Evolutionary conservation across 805 yeast genomes (phyloP).

Genomic region (Grigorovia transvaalensis): DNA sequence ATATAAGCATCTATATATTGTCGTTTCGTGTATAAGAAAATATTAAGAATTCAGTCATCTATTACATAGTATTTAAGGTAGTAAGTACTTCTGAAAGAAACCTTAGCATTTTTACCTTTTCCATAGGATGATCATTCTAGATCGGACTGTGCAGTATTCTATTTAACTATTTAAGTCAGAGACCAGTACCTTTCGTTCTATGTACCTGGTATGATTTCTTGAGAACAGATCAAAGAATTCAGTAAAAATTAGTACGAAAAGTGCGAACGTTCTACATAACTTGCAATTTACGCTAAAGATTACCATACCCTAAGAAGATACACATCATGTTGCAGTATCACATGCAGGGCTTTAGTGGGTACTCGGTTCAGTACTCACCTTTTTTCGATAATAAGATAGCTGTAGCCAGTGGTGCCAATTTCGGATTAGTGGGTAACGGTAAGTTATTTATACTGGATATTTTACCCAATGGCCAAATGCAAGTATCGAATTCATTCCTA

Average conservation of each 20-base stretch:
- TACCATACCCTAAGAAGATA: not conserved
- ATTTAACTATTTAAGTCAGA: too few species aligned
- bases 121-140: too few species aligned
- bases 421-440: slow-evolving; percentile 92
- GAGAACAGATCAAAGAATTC: not conserved
- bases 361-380: slow-evolving; percentile 82
- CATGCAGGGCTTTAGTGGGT: slow-evolving; percentile 78
- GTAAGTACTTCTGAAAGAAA: too few species aligned
- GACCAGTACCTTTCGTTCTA: too few species aligned
- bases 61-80: too few species aligned
- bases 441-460: slow-evolving; percentile 62
- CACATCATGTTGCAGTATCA: slow-evolving; percentile 50
- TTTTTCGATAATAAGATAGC: slow-evolving; percentile 83
- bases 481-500: slow-evolving; percentile 50
- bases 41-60: too few species aligned
- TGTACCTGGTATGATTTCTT: not conserved
- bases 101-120: too few species aligned
- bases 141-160: too few species aligned
- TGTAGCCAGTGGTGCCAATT: slow-evolving; percentile 84
- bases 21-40: too few species aligned
- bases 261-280: not conserved
- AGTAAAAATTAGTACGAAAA: not conserved
- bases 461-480: slow-evolving; percentile 51
- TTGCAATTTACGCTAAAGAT: not conserved
- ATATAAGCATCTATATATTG: too few species aligned